Evolutionary conservation across 257 asterid species (phyloP), one percentile per base, ranked within the genome.

Genomic region (Penstemon newberryi): DNA sequence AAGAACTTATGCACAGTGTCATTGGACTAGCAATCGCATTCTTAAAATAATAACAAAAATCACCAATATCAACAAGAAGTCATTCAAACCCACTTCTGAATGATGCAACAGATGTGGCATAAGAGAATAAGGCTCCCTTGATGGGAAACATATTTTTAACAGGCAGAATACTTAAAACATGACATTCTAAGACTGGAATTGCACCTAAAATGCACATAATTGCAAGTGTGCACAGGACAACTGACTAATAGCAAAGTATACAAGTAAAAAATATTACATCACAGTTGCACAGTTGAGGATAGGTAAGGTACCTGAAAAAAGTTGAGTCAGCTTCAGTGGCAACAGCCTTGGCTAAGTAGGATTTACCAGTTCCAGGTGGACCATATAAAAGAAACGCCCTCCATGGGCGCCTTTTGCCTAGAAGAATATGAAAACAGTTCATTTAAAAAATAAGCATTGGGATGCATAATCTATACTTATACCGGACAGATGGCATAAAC

Each of bases 311-410:
- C 99, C 99, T 94, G 82, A 85, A 93, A 76, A 93, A 93, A 0
- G 99, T 93, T 8, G 99, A 93, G 73, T 93, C 99, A 5, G 97
- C 99, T 84, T 93, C 99, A 10, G 99, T 93, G 68, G 99, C 99
- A 79, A 93, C 99, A 72, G 99, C 99, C 83, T 93, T 93, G 42
- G 99, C 99, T 77, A 93, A 75, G 85, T 90, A 93, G 57, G 99
- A 93, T 82, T 93, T 93, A 70, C 99, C 99, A 1, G 97, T 93
- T 70, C 97, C 99, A 52, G 99, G 99, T 41, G 99, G 99, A 73
- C 99, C 99, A 68, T 93, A 93, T 71, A 93, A 85, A 75, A 93
- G 97, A 78, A 93, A 93, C 56, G 99, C 99, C 76, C 96, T 88
- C 99, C 99, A 93, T 3, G 99, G 99, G 12, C 95, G 88, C 69